A percentile compares a stretch with the other conserved stretches of the same genome.
Conservation (phyloP, 495 filamentous ascomycete species). For the Rostrohypoxylon terebratum region DNA sequence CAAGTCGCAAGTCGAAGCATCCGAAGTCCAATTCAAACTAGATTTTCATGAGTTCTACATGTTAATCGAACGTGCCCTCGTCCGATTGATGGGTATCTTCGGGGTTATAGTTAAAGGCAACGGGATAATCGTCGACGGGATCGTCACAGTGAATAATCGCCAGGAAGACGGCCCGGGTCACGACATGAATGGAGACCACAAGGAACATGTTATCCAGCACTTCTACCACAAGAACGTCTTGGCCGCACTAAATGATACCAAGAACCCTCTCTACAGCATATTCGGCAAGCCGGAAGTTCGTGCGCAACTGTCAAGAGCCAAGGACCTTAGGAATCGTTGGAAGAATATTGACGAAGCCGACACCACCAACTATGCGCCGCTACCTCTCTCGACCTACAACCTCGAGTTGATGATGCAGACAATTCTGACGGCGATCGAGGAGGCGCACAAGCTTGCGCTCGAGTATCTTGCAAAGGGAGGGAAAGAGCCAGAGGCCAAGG, state of each 20-base stretch:
- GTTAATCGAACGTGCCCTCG: constrained; percentile 71
- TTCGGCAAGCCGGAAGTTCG: constrained; percentile 63
- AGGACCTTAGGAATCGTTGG: constrained; percentile 75
- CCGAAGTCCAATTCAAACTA: constrained; percentile 74
- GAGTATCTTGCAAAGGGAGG: constrained; percentile 53
- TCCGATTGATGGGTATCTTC: constrained; percentile 69
- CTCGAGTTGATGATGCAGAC: constrained; percentile 64
- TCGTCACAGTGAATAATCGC: not conserved
- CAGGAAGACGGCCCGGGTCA: not conserved
- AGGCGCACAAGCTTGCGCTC: constrained; percentile 50
- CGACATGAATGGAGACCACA: not conserved
- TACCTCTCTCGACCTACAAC: constrained; percentile 65
- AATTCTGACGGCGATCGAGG: constrained; percentile 57
- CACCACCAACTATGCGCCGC: constrained; percentile 45
- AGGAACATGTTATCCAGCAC: constrained; percentile 52
- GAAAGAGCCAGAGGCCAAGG: constrained; percentile 41
- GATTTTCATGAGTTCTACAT: constrained; percentile 79
- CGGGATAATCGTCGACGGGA: constrained; percentile 17
- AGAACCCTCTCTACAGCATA: constrained; percentile 63
- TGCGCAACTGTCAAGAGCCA: constrained; percentile 65
- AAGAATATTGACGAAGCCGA: constrained; percentile 66
- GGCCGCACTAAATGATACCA: constrained; percentile 60
- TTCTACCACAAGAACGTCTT: constrained; percentile 75
- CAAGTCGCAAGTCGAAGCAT: constrained; percentile 51
- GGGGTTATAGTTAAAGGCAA: constrained; percentile 59